phyloP scores from a whole-genome alignment of 176 grass and related monocot genomes.

The Hyparrhenia diplandra region DNA sequence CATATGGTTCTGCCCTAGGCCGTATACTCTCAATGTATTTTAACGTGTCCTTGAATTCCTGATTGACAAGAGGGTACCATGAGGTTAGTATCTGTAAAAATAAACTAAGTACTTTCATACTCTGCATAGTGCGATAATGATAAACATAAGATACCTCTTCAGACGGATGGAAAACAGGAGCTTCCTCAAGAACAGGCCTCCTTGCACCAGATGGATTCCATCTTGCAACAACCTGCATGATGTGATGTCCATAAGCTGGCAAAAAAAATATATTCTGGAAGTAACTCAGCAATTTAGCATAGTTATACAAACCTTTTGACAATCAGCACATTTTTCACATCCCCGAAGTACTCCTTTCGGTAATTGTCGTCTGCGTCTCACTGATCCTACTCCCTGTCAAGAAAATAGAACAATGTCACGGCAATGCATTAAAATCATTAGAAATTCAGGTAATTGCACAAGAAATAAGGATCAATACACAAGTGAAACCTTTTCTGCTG shows the following conservation, averaged over 20 bases:
- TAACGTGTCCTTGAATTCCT: conserved; percentile 88
- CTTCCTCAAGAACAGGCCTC: conserved; percentile 69
- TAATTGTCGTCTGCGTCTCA: conserved; percentile 34
- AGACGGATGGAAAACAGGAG: conserved; percentile 82
- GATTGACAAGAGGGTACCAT: conserved; percentile 12
- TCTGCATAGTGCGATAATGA: not conserved
- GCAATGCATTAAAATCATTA: conserved; percentile 17
- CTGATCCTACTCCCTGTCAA: conserved; percentile 47
- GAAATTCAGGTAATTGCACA: conserved; percentile 1
- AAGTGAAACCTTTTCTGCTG: conserved; percentile 44
- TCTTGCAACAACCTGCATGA: conserved; percentile 66
- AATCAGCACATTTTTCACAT: conserved; percentile 59
- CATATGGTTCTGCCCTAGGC: conserved; percentile 60
- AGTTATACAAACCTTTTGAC: conserved; percentile 60
- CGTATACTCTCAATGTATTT: conserved; percentile 87
- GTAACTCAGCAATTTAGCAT: not conserved
- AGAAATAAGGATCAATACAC: conserved; percentile 15
- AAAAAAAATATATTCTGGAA: not conserved
- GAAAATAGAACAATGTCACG: not conserved
- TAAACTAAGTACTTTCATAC: not conserved
- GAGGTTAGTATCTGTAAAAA: not conserved
- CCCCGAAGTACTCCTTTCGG: conserved; percentile 92
- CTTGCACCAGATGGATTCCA: conserved; percentile 68
- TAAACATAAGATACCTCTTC: conserved; percentile 59
- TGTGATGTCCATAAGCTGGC: conserved; percentile 9